Evolutionary conservation across 257 asterid genomes (phyloP).

Genomic region (Ilex aquifolium): DNA sequence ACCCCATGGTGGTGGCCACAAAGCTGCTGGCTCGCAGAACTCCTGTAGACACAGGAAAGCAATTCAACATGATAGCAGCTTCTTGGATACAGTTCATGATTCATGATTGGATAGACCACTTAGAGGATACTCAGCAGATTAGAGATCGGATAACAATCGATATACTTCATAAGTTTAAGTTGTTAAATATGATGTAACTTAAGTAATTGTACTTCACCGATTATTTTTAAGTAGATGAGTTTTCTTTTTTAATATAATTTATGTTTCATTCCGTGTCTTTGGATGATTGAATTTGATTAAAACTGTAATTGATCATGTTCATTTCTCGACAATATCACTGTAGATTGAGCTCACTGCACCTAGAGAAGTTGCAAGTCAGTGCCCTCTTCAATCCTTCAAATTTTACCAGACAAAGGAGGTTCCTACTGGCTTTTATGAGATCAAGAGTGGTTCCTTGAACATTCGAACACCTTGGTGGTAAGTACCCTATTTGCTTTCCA

Average conservation of each 20-base stretch:
- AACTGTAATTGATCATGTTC: no score
- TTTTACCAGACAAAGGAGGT: slow-evolving; percentile 43
- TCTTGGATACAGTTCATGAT: slow-evolving; percentile 74
- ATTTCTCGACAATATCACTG: neutral
- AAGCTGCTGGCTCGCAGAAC: slow-evolving; percentile 47
- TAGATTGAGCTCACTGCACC: slow-evolving; percentile 53
- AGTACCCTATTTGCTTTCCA: neutral
- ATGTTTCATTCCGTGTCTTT: no score
- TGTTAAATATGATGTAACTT: neutral
- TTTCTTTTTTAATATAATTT: no score
- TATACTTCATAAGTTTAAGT: no score
- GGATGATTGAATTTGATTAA: no score
- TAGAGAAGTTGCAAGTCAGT: slow-evolving; percentile 36
- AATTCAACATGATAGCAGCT: slow-evolving; percentile 64
- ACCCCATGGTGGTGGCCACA: slow-evolving; percentile 57
- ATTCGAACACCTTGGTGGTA: slow-evolving; percentile 70
- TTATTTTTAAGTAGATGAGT: no score
- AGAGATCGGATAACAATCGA: no score
- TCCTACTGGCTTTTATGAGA: slow-evolving; percentile 30
- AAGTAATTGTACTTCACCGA: neutral
- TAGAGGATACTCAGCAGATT: slow-evolving; percentile 50
- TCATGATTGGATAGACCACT: slow-evolving; percentile 69
- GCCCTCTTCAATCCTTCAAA: slow-evolving; percentile 55
- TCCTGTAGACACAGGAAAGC: slow-evolving; percentile 44
- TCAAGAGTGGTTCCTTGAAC: slow-evolving; percentile 44